Percentiles rank a stretch among this genome's conserved stretches.
These are phyloP conservation scores for Cladobotryum protrusum DNA, from an alignment of 2,329 filamentous ascomycete genomes.

Conservation along the genomic window DNA sequence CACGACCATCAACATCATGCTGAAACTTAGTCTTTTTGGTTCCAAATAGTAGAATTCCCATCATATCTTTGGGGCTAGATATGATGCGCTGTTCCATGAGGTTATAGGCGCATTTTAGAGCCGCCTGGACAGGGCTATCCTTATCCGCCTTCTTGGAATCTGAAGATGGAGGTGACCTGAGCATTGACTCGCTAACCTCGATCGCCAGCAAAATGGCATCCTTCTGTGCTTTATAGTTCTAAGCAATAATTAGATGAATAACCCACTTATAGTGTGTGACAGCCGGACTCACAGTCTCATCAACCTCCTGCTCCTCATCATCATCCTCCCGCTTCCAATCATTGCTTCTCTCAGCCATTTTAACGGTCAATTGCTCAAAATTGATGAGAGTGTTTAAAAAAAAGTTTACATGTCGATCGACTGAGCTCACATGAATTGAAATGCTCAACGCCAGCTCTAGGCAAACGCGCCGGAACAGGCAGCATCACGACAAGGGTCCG, in stretches of 20 bases:
- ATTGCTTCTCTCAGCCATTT: conserved; percentile 28
- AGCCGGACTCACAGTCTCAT: conserved; percentile 52
- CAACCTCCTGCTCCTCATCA: conserved; percentile 52
- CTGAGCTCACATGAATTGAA: conserved; percentile 16
- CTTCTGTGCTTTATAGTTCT: conserved; percentile 88
- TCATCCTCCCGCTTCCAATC: conserved; percentile 47
- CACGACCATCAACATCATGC: conserved; percentile 55
- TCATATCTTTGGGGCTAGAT: conserved; percentile 93
- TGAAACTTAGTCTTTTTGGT: conserved; percentile 79
- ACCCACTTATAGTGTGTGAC: background rate
- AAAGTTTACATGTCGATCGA: conserved; percentile 15
- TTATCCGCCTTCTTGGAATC: conserved; percentile 69
- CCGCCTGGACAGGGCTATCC: conserved; percentile 74
- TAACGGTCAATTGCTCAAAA: no score
- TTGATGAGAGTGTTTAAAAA: background rate
- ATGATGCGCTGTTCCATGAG: conserved; percentile 99
- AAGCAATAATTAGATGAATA: background rate
- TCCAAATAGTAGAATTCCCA: conserved; percentile 87
- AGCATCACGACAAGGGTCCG: conserved; percentile 19
- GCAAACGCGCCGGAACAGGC: conserved; percentile 25
- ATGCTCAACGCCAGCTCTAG: conserved; percentile 18
- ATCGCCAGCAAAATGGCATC: conserved; percentile 98
- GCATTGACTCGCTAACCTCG: conserved; percentile 84
- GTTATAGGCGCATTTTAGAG: conserved; percentile 87
- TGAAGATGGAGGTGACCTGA: conserved; percentile 56